Evolutionary conservation across 2,329 filamentous ascomycete genomes (phyloP).

Genomic region (Trichophyton simii): DNA sequence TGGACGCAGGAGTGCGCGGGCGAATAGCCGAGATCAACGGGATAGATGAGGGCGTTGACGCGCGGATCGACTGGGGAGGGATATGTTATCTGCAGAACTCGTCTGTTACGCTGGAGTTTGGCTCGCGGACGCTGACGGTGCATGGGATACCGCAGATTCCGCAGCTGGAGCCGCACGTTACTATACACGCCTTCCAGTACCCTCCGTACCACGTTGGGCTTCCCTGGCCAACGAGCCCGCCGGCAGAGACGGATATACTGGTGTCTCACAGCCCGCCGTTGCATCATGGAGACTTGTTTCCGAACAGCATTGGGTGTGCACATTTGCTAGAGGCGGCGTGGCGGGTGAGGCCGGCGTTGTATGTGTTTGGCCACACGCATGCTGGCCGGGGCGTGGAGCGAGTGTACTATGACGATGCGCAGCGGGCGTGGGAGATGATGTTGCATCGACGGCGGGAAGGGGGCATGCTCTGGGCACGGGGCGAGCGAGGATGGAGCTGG

Average conservation of each 20-base stretch:
- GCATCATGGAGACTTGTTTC: constrained; percentile 49
- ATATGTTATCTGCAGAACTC: constrained; percentile 66
- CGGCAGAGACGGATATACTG: constrained; percentile 60
- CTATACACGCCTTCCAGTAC: constrained; percentile 69
- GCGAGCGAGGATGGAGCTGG: constrained; percentile 6
- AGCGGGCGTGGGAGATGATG: constrained; percentile 58
- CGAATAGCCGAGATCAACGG: constrained; percentile 19
- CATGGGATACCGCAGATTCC: constrained; percentile 78
- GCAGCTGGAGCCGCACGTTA: constrained; percentile 49
- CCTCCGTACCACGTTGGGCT: constrained; percentile 40
- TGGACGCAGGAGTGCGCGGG: constrained; percentile 54
- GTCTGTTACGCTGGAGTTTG: constrained; percentile 48
- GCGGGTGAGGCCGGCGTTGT: constrained; percentile 60
- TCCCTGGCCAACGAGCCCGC: constrained; percentile 61
- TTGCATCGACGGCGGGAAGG: constrained; percentile 28
- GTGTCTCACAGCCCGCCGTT: constrained; percentile 71
- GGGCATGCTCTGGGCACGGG: constrained; percentile 15
- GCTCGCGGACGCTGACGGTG: constrained; percentile 49
- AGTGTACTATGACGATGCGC: constrained; percentile 62
- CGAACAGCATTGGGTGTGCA: constrained; percentile 55
- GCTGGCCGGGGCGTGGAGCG: constrained; percentile 57
- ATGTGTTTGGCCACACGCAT: constrained; percentile 80
- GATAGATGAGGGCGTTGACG: constrained; percentile 15
- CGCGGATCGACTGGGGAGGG: constrained; percentile 48
- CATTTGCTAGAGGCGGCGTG: constrained; percentile 59